phyloP scores from a whole-genome alignment of 208 protist genomes.

The Angomonas deanei region DNA sequence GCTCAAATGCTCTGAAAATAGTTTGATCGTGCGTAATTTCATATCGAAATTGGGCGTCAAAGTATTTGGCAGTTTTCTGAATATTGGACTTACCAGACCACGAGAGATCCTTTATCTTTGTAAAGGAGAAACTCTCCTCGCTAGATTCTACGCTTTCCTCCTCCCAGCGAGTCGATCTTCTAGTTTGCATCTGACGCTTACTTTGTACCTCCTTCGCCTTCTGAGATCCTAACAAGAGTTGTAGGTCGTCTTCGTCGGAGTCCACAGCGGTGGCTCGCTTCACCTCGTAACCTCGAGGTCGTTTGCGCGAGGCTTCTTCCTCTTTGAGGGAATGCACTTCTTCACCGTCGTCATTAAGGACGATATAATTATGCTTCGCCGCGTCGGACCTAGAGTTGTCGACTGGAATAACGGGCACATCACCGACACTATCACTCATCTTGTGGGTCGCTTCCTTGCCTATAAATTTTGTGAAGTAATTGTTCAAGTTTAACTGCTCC shows the following conservation, averaged over 20 bases:
- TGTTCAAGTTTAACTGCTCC: conserved; percentile 20
- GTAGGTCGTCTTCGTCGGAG: conserved; percentile 72
- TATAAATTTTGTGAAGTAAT: conserved; percentile 56
- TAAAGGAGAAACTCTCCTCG: neutral
- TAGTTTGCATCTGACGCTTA: too few species aligned
- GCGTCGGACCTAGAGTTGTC: too few species aligned
- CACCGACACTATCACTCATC: neutral
- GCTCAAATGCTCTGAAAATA: conserved; percentile 53
- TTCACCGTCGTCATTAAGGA: conserved; percentile 12
- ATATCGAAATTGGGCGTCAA: conserved; percentile 65
- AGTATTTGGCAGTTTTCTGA: conserved; percentile 29
- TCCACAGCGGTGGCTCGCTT: conserved; percentile 12
- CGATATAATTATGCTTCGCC: conserved; percentile 6
- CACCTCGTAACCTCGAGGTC: neutral
- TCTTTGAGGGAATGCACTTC: conserved; percentile 4
- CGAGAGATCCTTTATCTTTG: conserved; percentile 42
- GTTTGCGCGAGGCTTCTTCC: neutral
- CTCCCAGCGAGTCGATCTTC: too few species aligned
- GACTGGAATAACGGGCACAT: conserved; percentile 3
- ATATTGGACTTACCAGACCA: neutral
- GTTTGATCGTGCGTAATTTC: conserved; percentile 36
- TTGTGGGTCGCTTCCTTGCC: conserved; percentile 1
- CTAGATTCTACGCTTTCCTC: neutral
- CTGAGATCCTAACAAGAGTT: conserved; percentile 58
- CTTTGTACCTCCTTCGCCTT: conserved; percentile 34